Percentiles rank a stretch among this genome's conserved stretches.
Evolutionary conservation across 768 basidiomycete species (phyloP).

Genomic region (Tylopilus felleus): DNA sequence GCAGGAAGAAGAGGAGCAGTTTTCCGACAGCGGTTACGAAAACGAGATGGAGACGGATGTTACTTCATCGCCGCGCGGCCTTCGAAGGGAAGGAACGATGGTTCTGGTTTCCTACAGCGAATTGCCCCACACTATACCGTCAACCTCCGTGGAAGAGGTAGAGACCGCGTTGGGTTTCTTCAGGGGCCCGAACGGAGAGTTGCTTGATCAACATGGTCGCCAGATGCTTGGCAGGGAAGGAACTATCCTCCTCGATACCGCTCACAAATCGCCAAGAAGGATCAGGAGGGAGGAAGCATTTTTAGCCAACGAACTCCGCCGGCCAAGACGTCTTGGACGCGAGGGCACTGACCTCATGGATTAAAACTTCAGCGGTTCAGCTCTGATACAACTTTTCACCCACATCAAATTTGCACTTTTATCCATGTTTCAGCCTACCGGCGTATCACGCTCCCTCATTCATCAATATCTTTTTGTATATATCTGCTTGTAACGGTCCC

Average conservation of each 20-base stretch:
- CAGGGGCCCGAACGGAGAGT: constrained; percentile 23
- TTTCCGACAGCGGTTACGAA: constrained; percentile 15
- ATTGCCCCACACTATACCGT: neutral
- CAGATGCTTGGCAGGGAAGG: constrained; percentile 24
- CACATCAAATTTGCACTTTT: neutral
- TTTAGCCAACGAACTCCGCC: neutral
- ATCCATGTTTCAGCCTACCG: neutral
- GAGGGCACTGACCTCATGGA: constrained; percentile 25
- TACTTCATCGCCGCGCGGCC: neutral
- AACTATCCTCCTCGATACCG: constrained; percentile 16
- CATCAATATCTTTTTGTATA: neutral
- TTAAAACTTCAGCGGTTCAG: neutral
- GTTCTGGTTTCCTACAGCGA: too few species aligned
- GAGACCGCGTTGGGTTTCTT: neutral
- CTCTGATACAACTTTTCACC: neutral
- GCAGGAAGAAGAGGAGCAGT: constrained; percentile 1
- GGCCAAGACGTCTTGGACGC: constrained; percentile 14
- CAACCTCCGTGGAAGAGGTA: constrained; percentile 1
- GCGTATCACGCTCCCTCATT: constrained; percentile 1
- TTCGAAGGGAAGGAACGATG: too few species aligned
- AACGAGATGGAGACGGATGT: constrained; percentile 18
- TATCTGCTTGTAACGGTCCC: neutral
- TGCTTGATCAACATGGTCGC: constrained; percentile 15
- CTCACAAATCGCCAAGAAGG: neutral
- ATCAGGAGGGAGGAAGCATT: constrained; percentile 4